Evolutionary conservation across 1,284 basidiomycete species (phyloP), one percentile per base, ranked within the genome.

Genomic region (Inonotus obliquus): DNA sequence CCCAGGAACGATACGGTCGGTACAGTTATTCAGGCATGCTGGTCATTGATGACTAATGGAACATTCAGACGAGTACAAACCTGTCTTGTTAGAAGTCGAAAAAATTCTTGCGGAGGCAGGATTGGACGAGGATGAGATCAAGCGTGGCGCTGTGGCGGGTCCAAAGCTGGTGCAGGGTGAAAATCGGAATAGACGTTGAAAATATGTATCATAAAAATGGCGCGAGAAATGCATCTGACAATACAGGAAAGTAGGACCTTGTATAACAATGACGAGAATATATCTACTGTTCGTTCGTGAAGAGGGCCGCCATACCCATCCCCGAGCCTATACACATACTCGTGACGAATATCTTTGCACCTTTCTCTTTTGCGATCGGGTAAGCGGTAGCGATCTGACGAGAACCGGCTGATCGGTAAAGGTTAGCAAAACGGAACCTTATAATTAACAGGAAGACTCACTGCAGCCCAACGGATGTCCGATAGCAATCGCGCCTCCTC

Each of bases 251-350:
- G 17, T 13, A 49, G n/a, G 37, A 5, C 19, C 2, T 14, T 23
- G 37, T 39, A 19, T 9, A 44, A 13, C n/a, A 23, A 23, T 13
- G 14, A 23, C 19, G 19, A 25, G 23, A 39, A 55, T 14, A 7
- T 32, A 53, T 58, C 76, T 68, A 91, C 67, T 91, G 86, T 79
- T 95, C 93, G 73, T 81, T 92, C 60, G 92, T 89, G 69, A 95
- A 89, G n/a, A 95, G 81, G 54, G 79, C 83, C 32, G 84, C 83
- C 84, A 91, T 91, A 58, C 86, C 91, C 96, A 97, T 96, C 41
- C 92, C 94, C 37, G 84, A 86, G 21, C 95, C 96, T 70, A 98
- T 92, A 74, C 96, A 98, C 96, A 98, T 98, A 68, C 87, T 91
- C 1, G 94, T 94, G 51, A 93, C 88, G 67, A 96, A 94, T 59